Evolutionary conservation across 169 alveolate species (phyloP).

Genomic region (Plasmodium falciparum): DNA sequence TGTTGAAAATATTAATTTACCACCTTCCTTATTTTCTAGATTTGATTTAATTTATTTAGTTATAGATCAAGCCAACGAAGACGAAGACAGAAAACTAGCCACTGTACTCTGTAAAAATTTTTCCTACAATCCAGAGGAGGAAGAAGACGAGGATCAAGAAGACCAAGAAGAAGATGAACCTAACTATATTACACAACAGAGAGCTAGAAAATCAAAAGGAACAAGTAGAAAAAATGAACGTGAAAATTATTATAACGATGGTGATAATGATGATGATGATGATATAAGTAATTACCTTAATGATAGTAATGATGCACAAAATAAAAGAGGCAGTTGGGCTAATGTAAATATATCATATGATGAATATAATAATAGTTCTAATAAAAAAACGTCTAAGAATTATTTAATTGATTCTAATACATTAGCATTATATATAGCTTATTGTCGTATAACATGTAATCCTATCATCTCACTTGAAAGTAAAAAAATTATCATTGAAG

Average conservation of each 20-base stretch:
- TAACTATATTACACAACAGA: slow-evolving; percentile 70
- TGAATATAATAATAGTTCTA: slow-evolving; percentile 20
- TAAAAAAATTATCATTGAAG: slow-evolving; percentile 87
- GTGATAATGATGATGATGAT: slow-evolving; percentile 27
- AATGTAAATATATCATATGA: slow-evolving; percentile 41
- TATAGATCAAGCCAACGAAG: slow-evolving; percentile 91
- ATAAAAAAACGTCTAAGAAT: slow-evolving; percentile 20
- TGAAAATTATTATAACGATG: slow-evolving; percentile 26
- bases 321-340: neutral
- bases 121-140: slow-evolving; percentile 82
- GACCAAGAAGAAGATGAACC: slow-evolving; percentile 57
- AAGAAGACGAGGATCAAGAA: slow-evolving; percentile 54
- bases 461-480: slow-evolving; percentile 95
- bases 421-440: slow-evolving; percentile 92
- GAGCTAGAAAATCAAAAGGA: slow-evolving; percentile 74
- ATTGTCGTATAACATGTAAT: slow-evolving; percentile 92
- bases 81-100: slow-evolving; percentile 90
- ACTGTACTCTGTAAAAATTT: slow-evolving; percentile 78
- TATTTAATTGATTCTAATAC: slow-evolving; percentile 81
- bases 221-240: slow-evolving; percentile 40
- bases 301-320: neutral
- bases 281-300: slow-evolving; percentile 2
- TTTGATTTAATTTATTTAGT: slow-evolving; percentile 96
- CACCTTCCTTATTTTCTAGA: slow-evolving; percentile 97
- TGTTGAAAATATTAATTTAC: slow-evolving; percentile 97